Evolutionary conservation across 1,284 basidiomycete genomes (phyloP).

Genomic region (Sporisorium exsertum): DNA sequence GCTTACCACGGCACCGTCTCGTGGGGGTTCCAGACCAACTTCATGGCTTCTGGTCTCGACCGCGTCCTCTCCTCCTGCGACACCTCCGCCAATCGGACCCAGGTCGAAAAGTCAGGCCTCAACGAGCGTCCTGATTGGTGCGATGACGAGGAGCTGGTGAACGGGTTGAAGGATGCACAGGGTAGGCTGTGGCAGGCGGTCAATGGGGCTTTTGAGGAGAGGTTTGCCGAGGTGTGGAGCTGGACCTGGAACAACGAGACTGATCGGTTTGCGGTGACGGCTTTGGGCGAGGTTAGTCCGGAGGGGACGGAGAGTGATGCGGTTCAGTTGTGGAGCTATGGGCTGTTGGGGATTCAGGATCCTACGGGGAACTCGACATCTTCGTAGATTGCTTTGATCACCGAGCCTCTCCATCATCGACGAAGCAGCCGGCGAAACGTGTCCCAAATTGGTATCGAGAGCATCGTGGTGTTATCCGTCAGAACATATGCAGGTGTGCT

Average conservation of each 20-base stretch:
- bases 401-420: too few species aligned
- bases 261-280: slow-evolving; percentile 23
- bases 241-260: slow-evolving; percentile 41
- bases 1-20: slow-evolving; percentile 72
- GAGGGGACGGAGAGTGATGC: slow-evolving; percentile 70
- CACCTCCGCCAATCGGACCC: slow-evolving; percentile 42
- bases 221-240: slow-evolving; percentile 48
- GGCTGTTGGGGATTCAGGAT: slow-evolving; percentile 68
- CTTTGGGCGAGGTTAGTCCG: slow-evolving; percentile 46
- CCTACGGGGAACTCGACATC: slow-evolving; percentile 30
- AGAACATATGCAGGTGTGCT: neutral
- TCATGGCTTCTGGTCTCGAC: slow-evolving; percentile 72
- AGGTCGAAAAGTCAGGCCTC: slow-evolving; percentile 37
- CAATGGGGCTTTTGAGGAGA: slow-evolving; percentile 65
- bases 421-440: too few species aligned
- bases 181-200: slow-evolving; percentile 71
- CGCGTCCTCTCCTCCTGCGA: slow-evolving; percentile 70
- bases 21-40: slow-evolving; percentile 72
- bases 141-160: slow-evolving; percentile 66
- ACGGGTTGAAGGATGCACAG: slow-evolving; percentile 68
- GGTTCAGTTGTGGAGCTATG: slow-evolving; percentile 70
- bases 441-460: neutral
- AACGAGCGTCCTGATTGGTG: slow-evolving; percentile 69
- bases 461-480: neutral
- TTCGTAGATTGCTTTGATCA: neutral